These are phyloP conservation scores for Aphanomyces euteiches DNA, from an alignment of 352 stramenopile species.

Conservation along the genomic window DNA sequence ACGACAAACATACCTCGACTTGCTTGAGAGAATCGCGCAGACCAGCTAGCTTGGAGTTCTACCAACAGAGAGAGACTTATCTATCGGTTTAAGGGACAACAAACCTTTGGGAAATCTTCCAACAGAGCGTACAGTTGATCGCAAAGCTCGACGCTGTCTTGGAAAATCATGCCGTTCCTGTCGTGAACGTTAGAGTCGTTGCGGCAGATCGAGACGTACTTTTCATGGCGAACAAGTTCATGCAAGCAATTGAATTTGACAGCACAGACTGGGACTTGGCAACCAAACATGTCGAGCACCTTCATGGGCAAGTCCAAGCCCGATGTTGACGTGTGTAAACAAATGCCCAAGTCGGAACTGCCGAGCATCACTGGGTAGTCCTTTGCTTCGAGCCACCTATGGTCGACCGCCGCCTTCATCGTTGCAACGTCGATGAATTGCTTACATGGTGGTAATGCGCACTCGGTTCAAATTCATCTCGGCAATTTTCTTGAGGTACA, in stretches of 20 bases:
- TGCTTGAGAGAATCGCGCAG: conserved; percentile 47
- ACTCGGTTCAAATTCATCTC: conserved; percentile 73
- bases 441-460: conserved; percentile 82
- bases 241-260: conserved; percentile 93
- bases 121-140: conserved; percentile 61
- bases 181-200: background rate
- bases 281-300: conserved; percentile 99
- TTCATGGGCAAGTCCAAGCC: conserved; percentile 99
- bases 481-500: conserved; percentile 83
- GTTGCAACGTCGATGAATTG: background rate
- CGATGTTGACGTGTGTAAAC: conserved; percentile 97
- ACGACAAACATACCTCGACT: conserved; percentile 47
- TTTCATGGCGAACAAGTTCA: conserved; percentile 94
- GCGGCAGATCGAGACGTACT: conserved; percentile 50
- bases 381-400: conserved; percentile 92
- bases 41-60: conserved; percentile 41
- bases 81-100: background rate
- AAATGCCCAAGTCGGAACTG: conserved; percentile 95
- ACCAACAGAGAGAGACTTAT: background rate
- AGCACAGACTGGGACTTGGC: conserved; percentile 94
- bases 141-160: conserved; percentile 52
- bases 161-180: conserved; percentile 75
- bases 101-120: conserved; percentile 47
- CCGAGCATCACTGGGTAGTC: conserved; percentile 96
- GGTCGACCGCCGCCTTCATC: too few species aligned